Base-by-base conservation (phyloP, 2,329 filamentous ascomycete genomes). In the Trichophaea hybrida region DNA sequence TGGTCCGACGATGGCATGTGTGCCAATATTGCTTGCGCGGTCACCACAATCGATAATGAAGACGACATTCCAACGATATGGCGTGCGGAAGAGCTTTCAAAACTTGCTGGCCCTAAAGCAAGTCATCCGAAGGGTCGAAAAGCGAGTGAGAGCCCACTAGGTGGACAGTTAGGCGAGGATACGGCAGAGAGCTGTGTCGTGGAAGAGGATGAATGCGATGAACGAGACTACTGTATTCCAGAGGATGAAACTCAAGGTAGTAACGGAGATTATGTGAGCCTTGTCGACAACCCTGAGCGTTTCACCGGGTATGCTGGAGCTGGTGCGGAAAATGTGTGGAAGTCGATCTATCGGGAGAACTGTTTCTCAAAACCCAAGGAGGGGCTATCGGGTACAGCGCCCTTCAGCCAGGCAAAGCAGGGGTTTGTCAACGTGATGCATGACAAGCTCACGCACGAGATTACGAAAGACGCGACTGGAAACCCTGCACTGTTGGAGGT, bases 141-240 rank as follows among this genome's bases (percentile, higher is more conserved):
- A 53, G 83, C 82, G 2, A 74, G 85, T 67, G 79, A 66, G 2
- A 67, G 66, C 15, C 93, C 93, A 17, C 75, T 97, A 5, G 82
- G 88, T 67, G 91, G 91, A 13, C 79, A 83, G 68, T 74, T 98
- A 6, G 93, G 93, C 51, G 88, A 90, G 55, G 76, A 84, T 59
- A 91, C 96, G 0, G 89, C 88, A 56, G 93, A 98, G 75, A 95
- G 88, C 72, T 98, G 93, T 71, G 89, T 98, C 50, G 84, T 97
- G 15, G 93, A 98, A 74, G 91, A 97, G 69, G 63, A 63, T 32
- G 67, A 69, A 24, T 63, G 65, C 8, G 66, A 68, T 60, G 67
- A 96, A 67, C 81, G 93, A 65, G 93, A 98, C 71, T 98, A 97
- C 73, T 98, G 93, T 73, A 82, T 97, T 4, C 88, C 89, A 0